phyloP scores from a whole-genome alignment of 306 rosid species.

The Begonia masoniana region DNA sequence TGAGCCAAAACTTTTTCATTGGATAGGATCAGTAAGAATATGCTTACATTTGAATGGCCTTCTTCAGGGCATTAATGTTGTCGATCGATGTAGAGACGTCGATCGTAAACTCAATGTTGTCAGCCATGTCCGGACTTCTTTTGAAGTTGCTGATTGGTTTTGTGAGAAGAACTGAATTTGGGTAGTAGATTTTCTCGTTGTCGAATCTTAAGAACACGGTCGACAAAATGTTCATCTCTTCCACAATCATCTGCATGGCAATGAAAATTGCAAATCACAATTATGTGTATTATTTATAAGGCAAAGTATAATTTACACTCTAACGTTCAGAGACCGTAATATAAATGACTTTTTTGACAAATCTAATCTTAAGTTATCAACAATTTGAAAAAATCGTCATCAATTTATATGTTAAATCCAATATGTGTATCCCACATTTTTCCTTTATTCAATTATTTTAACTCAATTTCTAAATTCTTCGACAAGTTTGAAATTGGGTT shows the following conservation, averaged over 20 bases:
- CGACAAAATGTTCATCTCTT: slow-evolving; percentile 41
- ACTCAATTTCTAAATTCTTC: too few species aligned
- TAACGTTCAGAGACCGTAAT: too few species aligned
- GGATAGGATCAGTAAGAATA: not conserved
- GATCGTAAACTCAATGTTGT: slow-evolving; percentile 22
- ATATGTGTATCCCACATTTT: too few species aligned
- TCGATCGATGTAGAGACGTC: slow-evolving; percentile 30
- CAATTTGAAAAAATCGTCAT: not conserved
- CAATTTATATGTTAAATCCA: too few species aligned
- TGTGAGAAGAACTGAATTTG: slow-evolving; percentile 37
- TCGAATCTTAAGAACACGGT: slow-evolving; percentile 36
- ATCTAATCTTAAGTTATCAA: too few species aligned
- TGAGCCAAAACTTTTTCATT: not conserved
- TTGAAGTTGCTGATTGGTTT: slow-evolving; percentile 41
- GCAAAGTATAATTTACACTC: too few species aligned
- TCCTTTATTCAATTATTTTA: too few species aligned
- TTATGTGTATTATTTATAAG: too few species aligned
- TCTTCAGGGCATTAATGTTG: slow-evolving; percentile 25
- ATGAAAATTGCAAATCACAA: too few species aligned
- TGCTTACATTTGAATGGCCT: slow-evolving; percentile 32
- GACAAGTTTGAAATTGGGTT: too few species aligned
- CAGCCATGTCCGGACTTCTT: slow-evolving; percentile 46
- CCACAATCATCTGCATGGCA: slow-evolving; percentile 29
- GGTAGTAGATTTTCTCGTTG: slow-evolving; percentile 42
- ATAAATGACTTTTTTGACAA: too few species aligned